phyloP scores from a whole-genome alignment of 768 basidiomycete genomes.

The Boletus sp. region DNA sequence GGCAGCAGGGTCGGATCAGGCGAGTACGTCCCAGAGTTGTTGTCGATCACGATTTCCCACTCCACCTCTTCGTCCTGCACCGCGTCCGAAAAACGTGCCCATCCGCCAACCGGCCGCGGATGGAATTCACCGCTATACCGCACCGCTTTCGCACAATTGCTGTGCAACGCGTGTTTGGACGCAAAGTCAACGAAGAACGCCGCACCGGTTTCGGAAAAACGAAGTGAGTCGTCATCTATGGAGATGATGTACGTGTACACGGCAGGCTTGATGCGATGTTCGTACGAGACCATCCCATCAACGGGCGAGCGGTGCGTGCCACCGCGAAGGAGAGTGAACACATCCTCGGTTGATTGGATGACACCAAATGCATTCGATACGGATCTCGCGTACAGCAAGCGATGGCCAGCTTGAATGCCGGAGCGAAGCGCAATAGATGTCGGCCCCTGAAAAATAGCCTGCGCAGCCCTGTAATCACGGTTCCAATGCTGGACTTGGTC shows the following conservation, averaged over 20 bases:
- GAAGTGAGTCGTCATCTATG: constrained; percentile 67
- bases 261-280: constrained; percentile 67
- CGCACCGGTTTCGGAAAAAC: constrained; percentile 85
- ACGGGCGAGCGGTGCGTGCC: constrained; percentile 23
- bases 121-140: constrained; percentile 81
- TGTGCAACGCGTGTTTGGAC: constrained; percentile 83
- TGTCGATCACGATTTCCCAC: constrained; percentile 86
- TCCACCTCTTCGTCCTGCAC: constrained; percentile 50
- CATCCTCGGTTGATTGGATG: constrained; percentile 46
- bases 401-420: constrained; percentile 69
- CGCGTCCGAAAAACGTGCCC: constrained; percentile 57
- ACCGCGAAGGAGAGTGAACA: constrained; percentile 51
- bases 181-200: constrained; percentile 86
- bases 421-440: constrained; percentile 61
- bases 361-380: constrained; percentile 60
- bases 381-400: constrained; percentile 68
- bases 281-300: constrained; percentile 15
- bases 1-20: constrained; percentile 65
- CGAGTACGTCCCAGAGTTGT: constrained; percentile 82
- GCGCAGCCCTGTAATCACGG: constrained; percentile 61
- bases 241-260: constrained; percentile 86
- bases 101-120: constrained; percentile 66
- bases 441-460: constrained; percentile 64
- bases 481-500: constrained; percentile 67
- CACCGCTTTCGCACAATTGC: constrained; percentile 64